Conservation (phyloP, 2,329 filamentous ascomycete genomes). For the Lomentospora prolificans region DNA sequence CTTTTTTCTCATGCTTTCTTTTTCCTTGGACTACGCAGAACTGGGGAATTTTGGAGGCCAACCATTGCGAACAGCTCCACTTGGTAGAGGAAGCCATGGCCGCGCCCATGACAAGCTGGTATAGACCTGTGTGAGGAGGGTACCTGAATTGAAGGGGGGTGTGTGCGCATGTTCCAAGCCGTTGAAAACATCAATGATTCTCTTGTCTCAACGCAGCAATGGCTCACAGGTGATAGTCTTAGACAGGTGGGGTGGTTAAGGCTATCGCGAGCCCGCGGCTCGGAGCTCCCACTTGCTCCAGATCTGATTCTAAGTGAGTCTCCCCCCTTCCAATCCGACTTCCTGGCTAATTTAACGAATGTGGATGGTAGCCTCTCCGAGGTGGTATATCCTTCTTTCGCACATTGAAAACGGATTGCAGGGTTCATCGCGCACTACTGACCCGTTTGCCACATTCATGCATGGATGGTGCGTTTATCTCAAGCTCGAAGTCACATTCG, state of each 20-base stretch:
- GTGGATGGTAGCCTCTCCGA: no score
- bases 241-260: background rate
- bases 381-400: no score
- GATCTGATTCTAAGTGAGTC: no score
- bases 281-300: no score
- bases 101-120: background rate
- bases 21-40: background rate
- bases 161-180: background rate
- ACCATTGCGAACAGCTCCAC: background rate
- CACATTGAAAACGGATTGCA: no score
- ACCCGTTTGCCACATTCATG: no score
- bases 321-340: background rate
- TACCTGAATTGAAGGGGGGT: background rate
- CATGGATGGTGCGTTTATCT: no score
- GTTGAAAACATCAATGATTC: background rate
- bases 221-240: background rate
- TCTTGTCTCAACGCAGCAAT: background rate
- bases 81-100: conserved; percentile 1
- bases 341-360: no score
- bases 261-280: background rate
- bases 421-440: no score
- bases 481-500: no score
- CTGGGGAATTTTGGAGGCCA: background rate
- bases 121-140: background rate
- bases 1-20: background rate